Conservation (phyloP, 169 alveolate species). For the Cryptosporidium andersoni region DNA sequence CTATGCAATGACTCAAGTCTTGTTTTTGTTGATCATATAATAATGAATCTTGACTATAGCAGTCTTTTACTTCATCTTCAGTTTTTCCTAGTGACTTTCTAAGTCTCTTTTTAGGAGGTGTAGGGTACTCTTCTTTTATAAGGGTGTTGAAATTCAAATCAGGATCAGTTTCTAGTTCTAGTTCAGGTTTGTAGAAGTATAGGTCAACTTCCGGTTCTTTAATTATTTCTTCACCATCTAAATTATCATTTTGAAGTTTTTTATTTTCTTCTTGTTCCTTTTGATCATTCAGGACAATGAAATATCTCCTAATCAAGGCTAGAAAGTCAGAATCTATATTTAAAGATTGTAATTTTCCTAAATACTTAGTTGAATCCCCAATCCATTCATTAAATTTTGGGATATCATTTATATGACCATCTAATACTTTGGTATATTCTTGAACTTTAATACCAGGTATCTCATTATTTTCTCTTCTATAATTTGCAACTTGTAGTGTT, state of each 20-base stretch:
- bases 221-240: too few species aligned
- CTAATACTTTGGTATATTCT: slow-evolving; percentile 29
- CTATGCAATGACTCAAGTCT: background rate
- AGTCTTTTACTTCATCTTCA: background rate
- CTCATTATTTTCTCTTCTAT: slow-evolving; percentile 67
- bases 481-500: slow-evolving; percentile 50
- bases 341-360: too few species aligned
- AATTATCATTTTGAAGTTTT: too few species aligned
- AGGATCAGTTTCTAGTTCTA: background rate
- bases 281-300: too few species aligned
- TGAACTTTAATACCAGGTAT: slow-evolving; percentile 45
- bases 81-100: background rate
- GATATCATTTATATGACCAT: slow-evolving; percentile 10
- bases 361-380: background rate
- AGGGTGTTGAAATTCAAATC: slow-evolving; percentile 13
- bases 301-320: too few species aligned
- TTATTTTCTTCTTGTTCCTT: too few species aligned
- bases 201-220: background rate
- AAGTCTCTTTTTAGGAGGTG: background rate
- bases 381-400: slow-evolving; percentile 19
- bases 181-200: background rate
- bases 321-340: too few species aligned
- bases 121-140: background rate
- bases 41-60: slow-evolving; percentile 15
- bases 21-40: too few species aligned